Percentiles rank a stretch among this genome's conserved stretches.
Evolutionary conservation across 768 basidiomycete genomes (phyloP).

Genomic region (Favolaschia claudopus): DNA sequence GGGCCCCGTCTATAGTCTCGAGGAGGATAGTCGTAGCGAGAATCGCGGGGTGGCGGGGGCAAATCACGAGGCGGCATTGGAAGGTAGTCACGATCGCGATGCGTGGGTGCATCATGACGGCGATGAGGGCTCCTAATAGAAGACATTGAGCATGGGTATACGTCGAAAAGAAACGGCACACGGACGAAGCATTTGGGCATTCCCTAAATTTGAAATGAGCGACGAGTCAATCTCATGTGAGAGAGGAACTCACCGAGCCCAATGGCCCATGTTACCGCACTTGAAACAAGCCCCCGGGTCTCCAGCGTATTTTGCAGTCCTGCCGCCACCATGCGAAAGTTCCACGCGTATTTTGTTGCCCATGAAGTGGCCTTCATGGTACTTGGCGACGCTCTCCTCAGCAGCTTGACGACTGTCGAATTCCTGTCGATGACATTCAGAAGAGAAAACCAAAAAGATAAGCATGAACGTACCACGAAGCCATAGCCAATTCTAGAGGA

Average conservation of each 20-base stretch:
- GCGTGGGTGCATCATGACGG: slow-evolving; percentile 58
- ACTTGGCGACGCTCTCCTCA: slow-evolving; percentile 87
- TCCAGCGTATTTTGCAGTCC: slow-evolving; percentile 81
- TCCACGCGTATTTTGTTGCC: slow-evolving; percentile 93
- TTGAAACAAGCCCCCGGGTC: slow-evolving; percentile 91
- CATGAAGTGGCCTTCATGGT: slow-evolving; percentile 91
- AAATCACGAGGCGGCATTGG: slow-evolving; percentile 51
- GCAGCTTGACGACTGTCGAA: slow-evolving; percentile 84
- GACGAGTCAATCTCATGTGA: neutral
- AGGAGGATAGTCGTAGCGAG: slow-evolving; percentile 65
- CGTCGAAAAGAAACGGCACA: slow-evolving; percentile 19
- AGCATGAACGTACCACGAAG: slow-evolving; percentile 73
- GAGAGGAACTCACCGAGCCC: slow-evolving; percentile 73
- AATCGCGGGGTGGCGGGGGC: slow-evolving; percentile 54
- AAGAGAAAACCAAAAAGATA: neutral
- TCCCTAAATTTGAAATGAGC: slow-evolving; percentile 54
- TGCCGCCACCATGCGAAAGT: slow-evolving; percentile 82
- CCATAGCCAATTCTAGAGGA: slow-evolving; percentile 79
- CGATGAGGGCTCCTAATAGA: slow-evolving; percentile 47
- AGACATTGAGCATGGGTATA: slow-evolving; percentile 7
- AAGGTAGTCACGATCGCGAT: slow-evolving; percentile 68
- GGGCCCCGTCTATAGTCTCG: slow-evolving; percentile 70
- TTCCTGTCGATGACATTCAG: slow-evolving; percentile 57
- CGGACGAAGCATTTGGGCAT: slow-evolving; percentile 72
- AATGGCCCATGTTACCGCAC: slow-evolving; percentile 86